These are phyloP conservation scores for Candida glucosophila DNA, from an alignment of 1,139 yeast genomes.

Conservation along the genomic window DNA sequence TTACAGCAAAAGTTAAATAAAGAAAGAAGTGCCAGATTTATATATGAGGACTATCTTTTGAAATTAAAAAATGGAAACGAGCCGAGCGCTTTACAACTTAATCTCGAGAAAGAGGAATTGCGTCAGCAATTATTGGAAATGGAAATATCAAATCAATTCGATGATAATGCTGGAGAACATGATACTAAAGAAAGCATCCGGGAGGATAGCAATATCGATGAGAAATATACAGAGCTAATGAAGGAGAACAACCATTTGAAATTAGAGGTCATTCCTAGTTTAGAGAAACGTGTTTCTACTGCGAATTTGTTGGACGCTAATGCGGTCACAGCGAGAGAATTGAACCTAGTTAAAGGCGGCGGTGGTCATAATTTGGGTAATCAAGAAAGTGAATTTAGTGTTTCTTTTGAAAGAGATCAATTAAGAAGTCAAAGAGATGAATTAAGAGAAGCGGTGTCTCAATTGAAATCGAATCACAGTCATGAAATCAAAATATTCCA, in stretches of 20 bases:
- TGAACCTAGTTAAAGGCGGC: constrained; percentile 12
- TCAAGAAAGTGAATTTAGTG: constrained; percentile 6
- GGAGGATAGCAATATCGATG: constrained; percentile 17
- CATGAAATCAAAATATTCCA: constrained; percentile 29
- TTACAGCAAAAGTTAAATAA: constrained; percentile 51
- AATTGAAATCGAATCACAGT: constrained; percentile 26
- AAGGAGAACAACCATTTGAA: constrained; percentile 36
- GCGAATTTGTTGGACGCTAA: constrained; percentile 8
- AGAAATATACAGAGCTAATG: constrained; percentile 30
- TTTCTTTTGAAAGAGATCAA: constrained; percentile 23
- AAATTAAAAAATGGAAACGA: constrained; percentile 45
- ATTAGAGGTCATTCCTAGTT: constrained; percentile 30
- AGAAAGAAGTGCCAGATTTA: constrained; percentile 56
- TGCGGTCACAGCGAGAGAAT: constrained; percentile 3
- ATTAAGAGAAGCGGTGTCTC: constrained; percentile 43
- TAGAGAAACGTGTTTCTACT: constrained; percentile 22
- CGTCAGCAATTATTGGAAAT: constrained; percentile 37
- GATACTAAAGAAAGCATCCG: constrained; percentile 8
- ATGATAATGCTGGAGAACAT: constrained; percentile 30
- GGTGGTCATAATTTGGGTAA: no score
- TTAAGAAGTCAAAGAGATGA: constrained; percentile 50
- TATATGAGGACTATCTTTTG: constrained; percentile 63
- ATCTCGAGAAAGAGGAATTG: constrained; percentile 48
- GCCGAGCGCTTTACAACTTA: constrained; percentile 48
- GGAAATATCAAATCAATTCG: no score